phyloP scores from a whole-genome alignment of 805 yeast genomes.

The Yamadazyma ubonensis region DNA sequence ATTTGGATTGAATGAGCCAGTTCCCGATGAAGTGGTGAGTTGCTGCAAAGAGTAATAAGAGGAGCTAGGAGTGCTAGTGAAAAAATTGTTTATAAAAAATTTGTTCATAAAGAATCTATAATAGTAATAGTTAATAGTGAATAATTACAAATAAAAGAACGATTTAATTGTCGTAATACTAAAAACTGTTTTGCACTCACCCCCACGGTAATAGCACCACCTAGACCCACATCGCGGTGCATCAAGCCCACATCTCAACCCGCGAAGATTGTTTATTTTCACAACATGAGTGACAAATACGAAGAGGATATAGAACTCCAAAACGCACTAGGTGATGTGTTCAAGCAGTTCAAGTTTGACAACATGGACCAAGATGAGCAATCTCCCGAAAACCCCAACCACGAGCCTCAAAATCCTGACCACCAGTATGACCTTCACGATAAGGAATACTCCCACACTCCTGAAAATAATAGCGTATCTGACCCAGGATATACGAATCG shows the following conservation, averaged over 20 bases:
- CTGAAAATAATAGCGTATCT: too few relatives aligned
- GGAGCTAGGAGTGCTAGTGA: background rate
- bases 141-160: too few relatives aligned
- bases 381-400: too few relatives aligned
- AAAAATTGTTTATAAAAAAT: too few relatives aligned
- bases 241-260: too few relatives aligned
- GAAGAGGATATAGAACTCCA: constrained; percentile 22
- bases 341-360: constrained; percentile 28
- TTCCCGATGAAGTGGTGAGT: constrained; percentile 16
- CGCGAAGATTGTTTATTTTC: constrained; percentile 11
- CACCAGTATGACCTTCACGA: too few relatives aligned
- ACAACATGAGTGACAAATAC: constrained; percentile 10
- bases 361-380: background rate
- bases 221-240: too few relatives aligned
- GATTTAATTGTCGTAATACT: too few relatives aligned
- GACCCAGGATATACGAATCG: too few relatives aligned
- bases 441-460: too few relatives aligned
- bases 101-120: too few relatives aligned
- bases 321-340: constrained; percentile 40
- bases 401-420: background rate
- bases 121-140: background rate
- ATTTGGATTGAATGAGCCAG: constrained; percentile 48
- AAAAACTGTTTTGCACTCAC: background rate
- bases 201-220: background rate
- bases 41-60: constrained; percentile 16